Evolutionary conservation across 1,284 basidiomycete species (phyloP).

Genomic region (Leccinum huronense): DNA sequence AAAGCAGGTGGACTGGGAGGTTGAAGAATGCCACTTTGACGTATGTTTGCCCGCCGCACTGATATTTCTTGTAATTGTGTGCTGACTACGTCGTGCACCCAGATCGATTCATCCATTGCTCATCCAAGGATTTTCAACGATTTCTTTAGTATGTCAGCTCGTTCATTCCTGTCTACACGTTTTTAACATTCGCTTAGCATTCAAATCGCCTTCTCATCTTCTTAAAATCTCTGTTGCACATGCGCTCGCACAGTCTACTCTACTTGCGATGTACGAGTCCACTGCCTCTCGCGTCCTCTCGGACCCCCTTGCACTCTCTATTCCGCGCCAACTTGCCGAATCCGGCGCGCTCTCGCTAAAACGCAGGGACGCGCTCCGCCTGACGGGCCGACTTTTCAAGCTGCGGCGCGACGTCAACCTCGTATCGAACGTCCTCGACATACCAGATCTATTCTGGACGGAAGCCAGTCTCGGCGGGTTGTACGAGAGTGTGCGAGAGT

Average conservation of each 20-base stretch:
- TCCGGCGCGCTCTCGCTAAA: slow-evolving; percentile 79
- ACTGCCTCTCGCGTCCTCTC: slow-evolving; percentile 78
- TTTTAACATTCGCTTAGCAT: slow-evolving; percentile 48
- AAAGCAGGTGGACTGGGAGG: slow-evolving; percentile 76
- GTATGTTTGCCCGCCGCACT: slow-evolving; percentile 40
- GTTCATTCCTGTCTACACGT: background rate
- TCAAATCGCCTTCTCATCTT: slow-evolving; percentile 86
- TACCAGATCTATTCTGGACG: slow-evolving; percentile 94
- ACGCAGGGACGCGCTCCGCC: slow-evolving; percentile 79
- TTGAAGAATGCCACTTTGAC: slow-evolving; percentile 86
- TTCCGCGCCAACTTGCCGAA: slow-evolving; percentile 82
- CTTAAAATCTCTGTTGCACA: slow-evolving; percentile 91
- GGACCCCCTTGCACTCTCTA: slow-evolving; percentile 72
- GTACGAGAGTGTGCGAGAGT: slow-evolving; percentile 92
- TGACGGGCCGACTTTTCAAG: slow-evolving; percentile 89
- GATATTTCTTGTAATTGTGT: background rate
- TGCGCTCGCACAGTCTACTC: slow-evolving; percentile 92
- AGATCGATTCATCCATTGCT: slow-evolving; percentile 85
- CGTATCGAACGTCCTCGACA: slow-evolving; percentile 91
- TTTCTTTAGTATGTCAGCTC: slow-evolving; percentile 71
- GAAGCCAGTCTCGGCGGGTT: slow-evolving; percentile 87
- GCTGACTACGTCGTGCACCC: slow-evolving; percentile 1
- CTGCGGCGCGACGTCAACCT: slow-evolving; percentile 89
- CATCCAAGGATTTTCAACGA: slow-evolving; percentile 90
- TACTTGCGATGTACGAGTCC: slow-evolving; percentile 87